Evolutionary conservation across 805 yeast species (phyloP).

Genomic region (Zygosaccharomyces gambellarensis): DNA sequence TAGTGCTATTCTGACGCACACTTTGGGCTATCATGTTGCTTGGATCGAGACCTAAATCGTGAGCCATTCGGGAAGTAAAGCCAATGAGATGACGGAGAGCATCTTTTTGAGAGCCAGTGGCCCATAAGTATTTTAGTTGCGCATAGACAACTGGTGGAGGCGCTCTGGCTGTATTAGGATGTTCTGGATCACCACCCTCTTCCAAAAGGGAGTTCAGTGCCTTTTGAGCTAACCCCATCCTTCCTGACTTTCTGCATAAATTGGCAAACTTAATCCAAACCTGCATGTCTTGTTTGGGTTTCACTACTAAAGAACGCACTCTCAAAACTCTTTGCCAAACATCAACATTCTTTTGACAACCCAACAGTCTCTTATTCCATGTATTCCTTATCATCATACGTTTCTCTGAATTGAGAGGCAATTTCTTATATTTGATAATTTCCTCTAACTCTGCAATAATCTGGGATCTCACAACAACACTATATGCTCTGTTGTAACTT

Average conservation of each 20-base stretch:
- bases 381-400: constrained; percentile 77
- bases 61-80: constrained; percentile 86
- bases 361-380: constrained; percentile 88
- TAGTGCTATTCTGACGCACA: constrained; percentile 53
- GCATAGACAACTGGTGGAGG: constrained; percentile 98
- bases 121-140: constrained; percentile 95
- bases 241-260: constrained; percentile 87
- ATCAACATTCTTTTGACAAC: constrained; percentile 95
- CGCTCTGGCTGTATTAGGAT: constrained; percentile 63
- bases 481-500: constrained; percentile 93
- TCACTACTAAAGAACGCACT: constrained; percentile 86
- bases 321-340: constrained; percentile 97
- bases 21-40: constrained; percentile 85
- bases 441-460: constrained; percentile 97
- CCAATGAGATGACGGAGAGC: constrained; percentile 83
- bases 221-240: constrained; percentile 88
- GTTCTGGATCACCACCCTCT: constrained; percentile 54
- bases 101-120: constrained; percentile 80
- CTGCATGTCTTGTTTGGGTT: constrained; percentile 94
- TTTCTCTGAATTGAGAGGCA: constrained; percentile 79
- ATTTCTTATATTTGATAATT: constrained; percentile 78
- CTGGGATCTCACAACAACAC: constrained; percentile 93
- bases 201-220: constrained; percentile 76
- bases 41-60: constrained; percentile 80
- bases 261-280: constrained; percentile 99